Conservation (phyloP, 108 stramenopile species). For the Stephanodiscus minutulus region DNA sequence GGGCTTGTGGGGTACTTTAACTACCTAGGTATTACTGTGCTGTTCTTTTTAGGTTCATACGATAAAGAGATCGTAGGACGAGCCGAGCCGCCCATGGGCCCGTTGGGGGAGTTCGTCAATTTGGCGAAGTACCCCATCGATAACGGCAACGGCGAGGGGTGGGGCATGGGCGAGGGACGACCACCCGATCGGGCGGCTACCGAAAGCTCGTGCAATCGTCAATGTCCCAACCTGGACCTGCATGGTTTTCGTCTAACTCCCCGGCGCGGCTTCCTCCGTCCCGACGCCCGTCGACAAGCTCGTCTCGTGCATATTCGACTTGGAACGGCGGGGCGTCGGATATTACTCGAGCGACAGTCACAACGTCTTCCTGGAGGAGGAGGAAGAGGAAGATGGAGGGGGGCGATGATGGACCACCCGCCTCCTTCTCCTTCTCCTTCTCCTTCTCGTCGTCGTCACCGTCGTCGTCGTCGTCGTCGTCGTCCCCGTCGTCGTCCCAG, state of each 20-base stretch:
- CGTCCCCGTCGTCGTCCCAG: background rate
- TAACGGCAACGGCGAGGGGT: too few species aligned
- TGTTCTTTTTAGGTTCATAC: too few species aligned
- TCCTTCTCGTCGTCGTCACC: background rate
- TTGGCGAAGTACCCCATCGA: background rate
- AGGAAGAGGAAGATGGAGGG: background rate
- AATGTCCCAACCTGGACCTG: conserved; percentile 2
- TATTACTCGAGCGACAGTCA: conserved; percentile 33
- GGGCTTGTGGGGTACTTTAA: too few species aligned
- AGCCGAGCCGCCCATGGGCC: too few species aligned
- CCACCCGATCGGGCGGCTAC: background rate
- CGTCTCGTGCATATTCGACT: conserved; percentile 15
- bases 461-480: background rate
- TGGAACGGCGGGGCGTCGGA: conserved; percentile 23
- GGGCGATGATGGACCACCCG: too few species aligned
- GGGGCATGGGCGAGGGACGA: conserved; percentile 3
- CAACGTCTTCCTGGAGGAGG: conserved; percentile 32
- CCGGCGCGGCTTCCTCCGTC: conserved; percentile 8
- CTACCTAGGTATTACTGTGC: too few species aligned
- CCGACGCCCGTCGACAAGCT: conserved; percentile 5
- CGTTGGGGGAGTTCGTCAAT: too few species aligned
- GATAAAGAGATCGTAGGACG: too few species aligned
- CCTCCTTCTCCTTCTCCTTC: too few species aligned
- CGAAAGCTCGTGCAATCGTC: conserved; percentile 1
- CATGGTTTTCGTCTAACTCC: conserved; percentile 26